Conservation (phyloP, 1,139 yeast species). For the Pichia terricola region DNA sequence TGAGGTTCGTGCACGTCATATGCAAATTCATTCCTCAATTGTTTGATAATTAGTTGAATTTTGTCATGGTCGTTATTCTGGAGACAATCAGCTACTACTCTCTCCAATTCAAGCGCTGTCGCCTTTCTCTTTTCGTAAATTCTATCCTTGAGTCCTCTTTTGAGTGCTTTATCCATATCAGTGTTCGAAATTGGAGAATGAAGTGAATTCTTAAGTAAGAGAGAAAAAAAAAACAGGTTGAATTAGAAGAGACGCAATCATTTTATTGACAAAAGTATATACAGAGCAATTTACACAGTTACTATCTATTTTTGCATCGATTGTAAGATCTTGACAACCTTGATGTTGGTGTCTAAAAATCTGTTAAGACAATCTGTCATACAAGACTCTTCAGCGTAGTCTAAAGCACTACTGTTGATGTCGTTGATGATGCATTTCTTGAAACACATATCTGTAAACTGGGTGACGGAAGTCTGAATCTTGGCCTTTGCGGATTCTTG, state of each 20-base stretch:
- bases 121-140: conserved; percentile 91
- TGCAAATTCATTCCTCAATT: conserved; percentile 59
- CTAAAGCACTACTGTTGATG: conserved; percentile 38
- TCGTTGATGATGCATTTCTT: conserved; percentile 65
- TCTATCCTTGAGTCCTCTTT: conserved; percentile 80
- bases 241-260: neutral
- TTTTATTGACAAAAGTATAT: too few relatives aligned
- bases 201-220: neutral
- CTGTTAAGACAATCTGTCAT: conserved; percentile 74
- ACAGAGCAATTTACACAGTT: neutral
- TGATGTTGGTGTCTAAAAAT: conserved; percentile 79
- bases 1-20: conserved; percentile 72
- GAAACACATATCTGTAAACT: conserved; percentile 84
- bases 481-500: conserved; percentile 80
- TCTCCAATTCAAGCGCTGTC: conserved; percentile 86
- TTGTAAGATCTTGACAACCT: conserved; percentile 58
- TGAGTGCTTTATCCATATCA: conserved; percentile 54
- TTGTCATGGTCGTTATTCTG: conserved; percentile 59
- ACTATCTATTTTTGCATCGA: conserved; percentile 9
- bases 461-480: conserved; percentile 78
- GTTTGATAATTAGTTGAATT: conserved; percentile 59
- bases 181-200: neutral
- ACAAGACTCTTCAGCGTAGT: conserved; percentile 58
- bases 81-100: conserved; percentile 63
- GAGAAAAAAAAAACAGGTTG: neutral